Conservation (phyloP, 164 flowering plant genomes). For the Protea cynaroides region DNA sequence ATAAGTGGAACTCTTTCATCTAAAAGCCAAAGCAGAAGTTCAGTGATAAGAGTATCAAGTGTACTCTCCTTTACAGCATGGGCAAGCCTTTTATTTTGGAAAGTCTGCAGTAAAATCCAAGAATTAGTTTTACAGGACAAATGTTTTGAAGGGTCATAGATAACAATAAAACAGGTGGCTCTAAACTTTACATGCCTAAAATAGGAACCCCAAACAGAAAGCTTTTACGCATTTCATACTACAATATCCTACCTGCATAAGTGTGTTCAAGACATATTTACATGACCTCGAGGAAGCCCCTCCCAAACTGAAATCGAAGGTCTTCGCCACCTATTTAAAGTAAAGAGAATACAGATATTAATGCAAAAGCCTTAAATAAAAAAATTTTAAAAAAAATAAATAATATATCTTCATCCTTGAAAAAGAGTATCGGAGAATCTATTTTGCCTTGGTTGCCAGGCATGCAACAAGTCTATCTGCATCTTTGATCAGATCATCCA, state of each 20-base stretch:
- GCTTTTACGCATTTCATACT: no score
- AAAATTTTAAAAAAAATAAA: background rate
- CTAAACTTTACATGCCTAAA: no score
- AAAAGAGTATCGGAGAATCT: background rate
- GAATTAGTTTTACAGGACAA: background rate
- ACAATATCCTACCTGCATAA: conserved; percentile 92
- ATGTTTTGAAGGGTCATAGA: background rate
- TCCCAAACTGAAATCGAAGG: conserved; percentile 83
- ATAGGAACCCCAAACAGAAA: no score
- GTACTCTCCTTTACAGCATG: conserved; percentile 92
- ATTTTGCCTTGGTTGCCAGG: conserved; percentile 79
- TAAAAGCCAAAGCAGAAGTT: conserved; percentile 95
- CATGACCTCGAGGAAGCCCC: conserved; percentile 99
- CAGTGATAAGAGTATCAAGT: conserved; percentile 82
- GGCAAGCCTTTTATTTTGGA: conserved; percentile 86
- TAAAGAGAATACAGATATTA: background rate
- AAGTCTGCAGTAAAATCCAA: conserved; percentile 55
- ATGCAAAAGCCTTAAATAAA: background rate
- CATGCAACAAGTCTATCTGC: conserved; percentile 90
- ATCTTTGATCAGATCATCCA: conserved; percentile 86
- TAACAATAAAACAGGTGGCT: background rate
- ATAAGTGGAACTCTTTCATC: conserved; percentile 95
- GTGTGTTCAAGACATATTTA: conserved; percentile 95
- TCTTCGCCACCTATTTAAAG: conserved; percentile 66
- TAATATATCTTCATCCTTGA: background rate